Base-by-base conservation (phyloP, 1,139 yeast species). In the Candida tetrigidarum region DNA sequence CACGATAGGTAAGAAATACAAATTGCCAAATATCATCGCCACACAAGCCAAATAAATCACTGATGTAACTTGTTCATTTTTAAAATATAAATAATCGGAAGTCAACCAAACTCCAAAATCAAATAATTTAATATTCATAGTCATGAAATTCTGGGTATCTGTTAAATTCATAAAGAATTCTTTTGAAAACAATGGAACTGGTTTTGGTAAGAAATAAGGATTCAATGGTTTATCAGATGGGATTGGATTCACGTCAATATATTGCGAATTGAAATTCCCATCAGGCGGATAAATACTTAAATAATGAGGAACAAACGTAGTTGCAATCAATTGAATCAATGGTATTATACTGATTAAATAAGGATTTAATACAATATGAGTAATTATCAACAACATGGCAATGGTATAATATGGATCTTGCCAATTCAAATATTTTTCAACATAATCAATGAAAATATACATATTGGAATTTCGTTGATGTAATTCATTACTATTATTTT, bases 101-200 rank as follows among this genome's bases (percentile, higher is more conserved):
- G 87, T 69, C 41, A 79, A 48, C 59, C 74, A 66, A 19, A 74
- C 67, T 5, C 80, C 47, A 28, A 73, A 70, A 63, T 90, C 95
- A 73, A 84, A 89, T 0, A 72, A 65, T n/a, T 68, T 63, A 9
- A 86, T 81, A 57, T 84, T 88, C 14, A 83, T 60, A n/a, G 83
- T 62, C 90, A 87, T 85, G 54, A 83, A 85, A 61, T 90, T 90
- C 58, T 90, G 97, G 45, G 90, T 71, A 65, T 90, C 97, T 0
- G 96, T 88, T 54, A 88, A 69, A 60, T 90, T 90, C 50, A 90
- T 63, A 20, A 85, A 66, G 59, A 89, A 90, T 60, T 90, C 96
- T 44, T 88, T 75, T 16, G 93, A 83, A 41, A 87, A 73, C 59
- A 89, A 90, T 2, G 93, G 88, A 3, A 84, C 87, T 0, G 96